These are phyloP conservation scores for Mycena olivaceomarginata DNA, from an alignment of 768 basidiomycete species.

Conservation along the genomic window DNA sequence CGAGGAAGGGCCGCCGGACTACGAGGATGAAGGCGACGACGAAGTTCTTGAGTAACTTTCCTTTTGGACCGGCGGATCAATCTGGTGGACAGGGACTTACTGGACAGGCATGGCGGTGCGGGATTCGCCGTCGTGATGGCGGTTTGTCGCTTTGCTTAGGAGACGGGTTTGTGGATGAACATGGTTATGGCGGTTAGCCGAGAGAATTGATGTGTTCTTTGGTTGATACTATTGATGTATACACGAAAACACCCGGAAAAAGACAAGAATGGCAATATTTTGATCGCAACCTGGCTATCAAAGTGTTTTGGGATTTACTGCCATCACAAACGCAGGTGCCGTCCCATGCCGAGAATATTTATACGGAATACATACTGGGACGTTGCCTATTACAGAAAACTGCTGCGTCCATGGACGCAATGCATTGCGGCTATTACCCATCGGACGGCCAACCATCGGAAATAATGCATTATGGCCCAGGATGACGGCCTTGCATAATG, in stretches of 20 bases:
- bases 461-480: background rate
- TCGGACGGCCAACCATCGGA: background rate
- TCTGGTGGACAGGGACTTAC: background rate
- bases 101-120: background rate
- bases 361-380: background rate
- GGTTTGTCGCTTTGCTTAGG: too few relatives aligned
- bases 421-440: constrained; percentile 3
- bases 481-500: background rate
- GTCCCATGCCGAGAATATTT: background rate
- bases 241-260: too few relatives aligned
- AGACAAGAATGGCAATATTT: too few relatives aligned
- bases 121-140: background rate
- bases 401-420: background rate
- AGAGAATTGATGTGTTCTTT: too few relatives aligned
- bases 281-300: background rate
- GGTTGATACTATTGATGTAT: too few relatives aligned
- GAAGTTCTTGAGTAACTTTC: background rate
- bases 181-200: too few relatives aligned
- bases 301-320: background rate
- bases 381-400: background rate
- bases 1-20: background rate
- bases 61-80: background rate
- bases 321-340: background rate
- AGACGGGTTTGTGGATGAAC: too few relatives aligned
- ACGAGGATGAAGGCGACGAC: constrained; percentile 1